Base-by-base conservation (phyloP, 192 early-diverging fungal species). In the Backusella macrospora region DNA sequence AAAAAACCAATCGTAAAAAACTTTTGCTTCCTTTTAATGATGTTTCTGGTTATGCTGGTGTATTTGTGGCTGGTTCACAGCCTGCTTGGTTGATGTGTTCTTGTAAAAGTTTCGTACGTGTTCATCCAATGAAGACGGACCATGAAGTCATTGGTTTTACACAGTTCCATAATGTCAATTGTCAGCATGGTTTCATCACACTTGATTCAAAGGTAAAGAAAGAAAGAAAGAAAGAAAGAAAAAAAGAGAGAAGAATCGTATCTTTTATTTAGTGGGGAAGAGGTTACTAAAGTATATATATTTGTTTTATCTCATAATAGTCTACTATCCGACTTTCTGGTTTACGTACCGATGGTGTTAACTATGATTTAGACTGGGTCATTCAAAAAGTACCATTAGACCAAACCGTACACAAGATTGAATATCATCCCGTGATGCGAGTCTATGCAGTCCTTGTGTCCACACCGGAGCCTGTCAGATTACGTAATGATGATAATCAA, bases 381-480 rank as follows among this genome's bases (percentile, higher is more conserved):
- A 81, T 92, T 45, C 88, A 89, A 73, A 93, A 92, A 70, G 81
- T 95, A 7, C 84, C 84, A 3, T 72, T 95, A 23, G 85, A 84
- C 10, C 82, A 86, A n/a, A 86, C 87, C 2, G 89, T 90, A 1
- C 91, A 94, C 71, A 89, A 92, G 34, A 84, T 98, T 34, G 82
- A 87, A 45, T 97, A 94, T 80, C 96, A 99, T 73, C 86, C 92
- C 23, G 76, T 87, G 45, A 92, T 93, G 65, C 87, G 93, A 64
- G 95, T 92, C 29, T 96, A 96, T 79, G 92, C 89, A 9, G 81
- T 94, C 2, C 86, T 94, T 1, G 88, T 95, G 2, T 89, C 95
- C 1, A 82, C 80, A 0, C 83, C 89, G 15, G 80, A 81, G 16
- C 82, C 84, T 6, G 96, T 97, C 77, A 69, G 76, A 14, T 79